A percentile compares a stretch with the other conserved stretches of the same genome.
These are phyloP conservation scores for Termitomyces sp. DNA, from an alignment of 768 basidiomycete species.

Conservation along the genomic window DNA sequence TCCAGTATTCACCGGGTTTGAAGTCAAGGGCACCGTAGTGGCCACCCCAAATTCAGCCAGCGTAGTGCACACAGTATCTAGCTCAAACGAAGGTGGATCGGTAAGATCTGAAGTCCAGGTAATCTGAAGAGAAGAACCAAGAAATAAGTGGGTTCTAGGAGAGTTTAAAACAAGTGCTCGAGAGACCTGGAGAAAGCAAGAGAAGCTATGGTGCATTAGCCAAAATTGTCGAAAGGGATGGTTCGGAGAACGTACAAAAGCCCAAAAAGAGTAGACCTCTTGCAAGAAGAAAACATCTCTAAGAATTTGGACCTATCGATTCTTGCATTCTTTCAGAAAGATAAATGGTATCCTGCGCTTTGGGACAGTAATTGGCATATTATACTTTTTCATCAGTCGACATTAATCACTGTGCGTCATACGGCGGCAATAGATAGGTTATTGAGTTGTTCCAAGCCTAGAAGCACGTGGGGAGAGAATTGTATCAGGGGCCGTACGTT, in stretches of 20 bases:
- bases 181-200: background rate
- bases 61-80: background rate
- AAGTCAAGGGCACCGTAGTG: background rate
- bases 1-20: background rate
- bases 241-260: background rate
- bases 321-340: background rate
- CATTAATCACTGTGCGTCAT: background rate
- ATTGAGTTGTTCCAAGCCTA: background rate
- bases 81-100: background rate
- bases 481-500: background rate
- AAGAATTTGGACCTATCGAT: background rate
- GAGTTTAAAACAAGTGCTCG: conserved; percentile 1
- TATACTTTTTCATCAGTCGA: conserved; percentile 3
- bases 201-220: background rate
- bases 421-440: background rate
- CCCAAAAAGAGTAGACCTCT: background rate
- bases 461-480: background rate
- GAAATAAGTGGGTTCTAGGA: background rate
- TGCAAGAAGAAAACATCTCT: conserved; percentile 2
- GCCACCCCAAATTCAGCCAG: background rate
- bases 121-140: background rate
- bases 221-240: background rate
- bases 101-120: conserved; percentile 1
- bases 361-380: background rate
- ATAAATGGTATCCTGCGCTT: background rate